Percentiles rank a stretch among this genome's conserved stretches.
Evolutionary conservation across 192 early-diverging fungal genomes (phyloP).

Genomic region (Funneliformis mosseae): DNA sequence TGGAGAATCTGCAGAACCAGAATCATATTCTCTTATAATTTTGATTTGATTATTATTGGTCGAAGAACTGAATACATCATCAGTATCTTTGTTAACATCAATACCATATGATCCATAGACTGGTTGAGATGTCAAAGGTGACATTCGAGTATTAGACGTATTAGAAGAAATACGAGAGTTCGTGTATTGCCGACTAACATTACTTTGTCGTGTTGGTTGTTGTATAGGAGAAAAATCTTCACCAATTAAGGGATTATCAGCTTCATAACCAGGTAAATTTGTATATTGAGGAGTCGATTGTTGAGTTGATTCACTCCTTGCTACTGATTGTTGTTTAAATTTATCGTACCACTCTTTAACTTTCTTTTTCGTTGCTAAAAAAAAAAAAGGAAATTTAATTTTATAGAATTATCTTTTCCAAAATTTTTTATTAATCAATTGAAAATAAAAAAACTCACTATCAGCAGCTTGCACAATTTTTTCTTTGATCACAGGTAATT

Average conservation of each 20-base stretch:
- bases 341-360: constrained; percentile 58
- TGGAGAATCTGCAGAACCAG: background rate
- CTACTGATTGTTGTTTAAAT: constrained; percentile 38
- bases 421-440: background rate
- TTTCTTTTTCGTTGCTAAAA: constrained; percentile 61
- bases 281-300: constrained; percentile 16
- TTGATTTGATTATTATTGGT: background rate
- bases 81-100: background rate
- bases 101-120: background rate
- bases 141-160: background rate
- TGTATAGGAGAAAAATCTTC: constrained; percentile 23
- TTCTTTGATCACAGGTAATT: constrained; percentile 61
- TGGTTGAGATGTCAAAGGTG: background rate
- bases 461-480: constrained; percentile 56
- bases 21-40: background rate
- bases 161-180: background rate
- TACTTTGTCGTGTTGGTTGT: background rate
- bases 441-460: constrained; percentile 41
- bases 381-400: background rate
- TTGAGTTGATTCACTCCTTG: constrained; percentile 13
- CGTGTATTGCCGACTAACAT: background rate
- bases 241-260: constrained; percentile 5
- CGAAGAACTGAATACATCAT: background rate
- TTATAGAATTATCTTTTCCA: background rate
- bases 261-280: constrained; percentile 25